A percentile compares a stretch with the other conserved stretches of the same genome.
Conservation (phyloP, 768 basidiomycete genomes). For the Daedaleopsis sinensis region DNA sequence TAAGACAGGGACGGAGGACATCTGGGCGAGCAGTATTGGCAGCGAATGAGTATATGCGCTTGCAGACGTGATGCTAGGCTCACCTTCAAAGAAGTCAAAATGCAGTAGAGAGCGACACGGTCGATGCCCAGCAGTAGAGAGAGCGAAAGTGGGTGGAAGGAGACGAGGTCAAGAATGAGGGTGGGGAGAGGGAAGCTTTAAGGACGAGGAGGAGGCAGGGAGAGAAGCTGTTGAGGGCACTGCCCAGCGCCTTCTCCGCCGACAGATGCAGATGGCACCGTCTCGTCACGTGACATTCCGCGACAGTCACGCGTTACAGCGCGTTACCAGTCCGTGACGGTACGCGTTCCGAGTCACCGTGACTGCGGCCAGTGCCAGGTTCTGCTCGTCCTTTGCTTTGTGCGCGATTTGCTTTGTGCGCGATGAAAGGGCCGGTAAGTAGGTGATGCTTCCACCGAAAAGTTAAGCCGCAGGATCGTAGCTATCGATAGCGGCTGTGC, state of each 20-base stretch:
- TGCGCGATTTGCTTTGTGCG: background rate
- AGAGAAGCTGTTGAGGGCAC: background rate
- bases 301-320: background rate
- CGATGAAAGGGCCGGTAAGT: too few relatives aligned
- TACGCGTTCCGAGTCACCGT: background rate
- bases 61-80: background rate
- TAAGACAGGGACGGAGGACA: background rate
- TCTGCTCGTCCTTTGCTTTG: too few relatives aligned
- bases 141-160: background rate
- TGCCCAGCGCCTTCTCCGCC: background rate
- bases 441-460: too few relatives aligned
- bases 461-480: too few relatives aligned
- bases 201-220: background rate
- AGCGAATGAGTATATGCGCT: background rate
- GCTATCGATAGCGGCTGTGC: too few relatives aligned
- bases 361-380: too few relatives aligned
- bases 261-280: too few relatives aligned
- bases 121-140: too few relatives aligned
- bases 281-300: background rate
- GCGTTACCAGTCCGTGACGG: background rate
- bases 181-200: background rate
- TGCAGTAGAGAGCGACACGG: too few relatives aligned
- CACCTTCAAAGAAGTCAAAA: background rate
- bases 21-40: background rate
- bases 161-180: background rate